These are phyloP conservation scores for Neoascochyta sp. DNA, from an alignment of 2,329 filamentous ascomycete species.

Conservation along the genomic window DNA sequence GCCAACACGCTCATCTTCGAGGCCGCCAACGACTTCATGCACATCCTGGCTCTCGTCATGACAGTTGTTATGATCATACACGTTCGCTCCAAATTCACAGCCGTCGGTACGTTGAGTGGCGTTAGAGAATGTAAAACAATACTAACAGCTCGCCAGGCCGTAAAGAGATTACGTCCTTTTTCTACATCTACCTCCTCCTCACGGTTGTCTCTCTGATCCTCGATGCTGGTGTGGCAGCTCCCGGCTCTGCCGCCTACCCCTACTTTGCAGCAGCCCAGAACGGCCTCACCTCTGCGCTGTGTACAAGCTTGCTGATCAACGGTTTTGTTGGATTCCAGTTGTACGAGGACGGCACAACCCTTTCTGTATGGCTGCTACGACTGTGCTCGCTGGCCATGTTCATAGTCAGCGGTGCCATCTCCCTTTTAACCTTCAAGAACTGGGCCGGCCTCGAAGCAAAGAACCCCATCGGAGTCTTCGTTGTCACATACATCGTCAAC, in stretches of 20 bases:
- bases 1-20: slow-evolving; percentile 99
- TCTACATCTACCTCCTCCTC: slow-evolving; percentile 92
- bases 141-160: slow-evolving; percentile 48
- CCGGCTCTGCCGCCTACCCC: slow-evolving; percentile 73
- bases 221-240: slow-evolving; percentile 87
- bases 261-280: slow-evolving; percentile 90
- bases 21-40: slow-evolving; percentile 83
- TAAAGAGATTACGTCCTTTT: slow-evolving; percentile 80
- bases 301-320: slow-evolving; percentile 89
- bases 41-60: slow-evolving; percentile 88
- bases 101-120: slow-evolving; percentile 71
- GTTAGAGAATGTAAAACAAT: slow-evolving; percentile 42
- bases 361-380: slow-evolving; percentile 91
- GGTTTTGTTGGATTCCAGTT: slow-evolving; percentile 98
- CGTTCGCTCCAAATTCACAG: slow-evolving; percentile 95
- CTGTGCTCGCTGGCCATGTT: slow-evolving; percentile 77
- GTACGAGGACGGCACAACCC: slow-evolving; percentile 91
- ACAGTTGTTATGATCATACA: slow-evolving; percentile 97
- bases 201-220: slow-evolving; percentile 85
- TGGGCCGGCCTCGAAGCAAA: slow-evolving; percentile 83
- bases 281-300: slow-evolving; percentile 77
- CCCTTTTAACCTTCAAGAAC: slow-evolving; percentile 85
- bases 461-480: slow-evolving; percentile 84
- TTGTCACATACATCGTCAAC: slow-evolving; percentile 88
- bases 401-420: slow-evolving; percentile 78